Evolutionary conservation across 345 rosid species (phyloP).

Genomic region (Eutrema heterophyllum): DNA sequence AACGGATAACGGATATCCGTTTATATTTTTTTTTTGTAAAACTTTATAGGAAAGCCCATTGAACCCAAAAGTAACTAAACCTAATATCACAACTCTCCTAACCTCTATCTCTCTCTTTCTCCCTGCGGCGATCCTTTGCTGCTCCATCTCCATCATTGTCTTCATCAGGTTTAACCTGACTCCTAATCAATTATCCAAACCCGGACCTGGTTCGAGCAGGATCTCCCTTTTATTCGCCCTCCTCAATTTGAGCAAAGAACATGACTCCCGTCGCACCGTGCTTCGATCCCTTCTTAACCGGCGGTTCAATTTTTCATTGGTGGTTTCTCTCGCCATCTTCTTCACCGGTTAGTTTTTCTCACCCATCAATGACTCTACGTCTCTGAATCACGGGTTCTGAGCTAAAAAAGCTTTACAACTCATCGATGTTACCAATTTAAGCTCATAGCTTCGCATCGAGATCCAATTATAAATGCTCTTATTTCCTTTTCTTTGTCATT

Average conservation of each 20-base stretch:
- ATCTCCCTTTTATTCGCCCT: conserved; percentile 22
- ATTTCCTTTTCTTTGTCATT: not conserved
- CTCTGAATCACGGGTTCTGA: conserved; percentile 3
- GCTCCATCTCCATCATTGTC: too few species aligned
- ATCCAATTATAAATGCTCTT: conserved; percentile 15
- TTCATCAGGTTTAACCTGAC: too few species aligned
- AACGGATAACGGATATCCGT: too few species aligned
- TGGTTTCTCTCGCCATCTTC: not conserved
- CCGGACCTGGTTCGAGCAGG: too few species aligned
- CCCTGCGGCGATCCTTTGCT: too few species aligned
- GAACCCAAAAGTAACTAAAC: too few species aligned
- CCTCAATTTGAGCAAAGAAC: conserved; percentile 18
- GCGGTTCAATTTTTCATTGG: not conserved
- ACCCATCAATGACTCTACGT: conserved; percentile 2
- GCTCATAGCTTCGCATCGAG: conserved; percentile 21
- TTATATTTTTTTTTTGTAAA: too few species aligned
- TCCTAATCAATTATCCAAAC: too few species aligned
- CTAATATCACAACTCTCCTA: too few species aligned
- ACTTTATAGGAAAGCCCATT: too few species aligned
- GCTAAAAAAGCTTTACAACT: not conserved
- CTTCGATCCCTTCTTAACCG: conserved; percentile 20
- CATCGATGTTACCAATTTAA: conserved; percentile 12
- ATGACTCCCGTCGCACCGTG: conserved; percentile 17
- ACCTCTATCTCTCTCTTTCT: too few species aligned
- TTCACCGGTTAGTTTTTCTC: conserved; percentile 26